A percentile compares a stretch with the other conserved stretches of the same genome.
Conservation (phyloP, 768 basidiomycete species). For the Coprinopsis sp. region DNA sequence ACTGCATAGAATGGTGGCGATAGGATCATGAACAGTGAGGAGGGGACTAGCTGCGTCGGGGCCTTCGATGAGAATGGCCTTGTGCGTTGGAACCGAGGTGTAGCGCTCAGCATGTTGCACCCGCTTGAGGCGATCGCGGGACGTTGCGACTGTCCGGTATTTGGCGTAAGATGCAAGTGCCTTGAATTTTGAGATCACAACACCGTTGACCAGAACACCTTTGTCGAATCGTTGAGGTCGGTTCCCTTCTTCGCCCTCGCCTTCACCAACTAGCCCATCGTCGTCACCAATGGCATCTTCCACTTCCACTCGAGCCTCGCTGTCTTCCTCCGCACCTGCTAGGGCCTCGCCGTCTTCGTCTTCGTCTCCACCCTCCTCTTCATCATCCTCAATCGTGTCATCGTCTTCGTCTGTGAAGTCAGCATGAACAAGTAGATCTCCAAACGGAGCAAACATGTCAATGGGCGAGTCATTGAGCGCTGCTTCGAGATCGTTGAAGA, state of each 20-base stretch:
- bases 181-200: not conserved
- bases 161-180: not conserved
- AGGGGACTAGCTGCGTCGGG: not conserved
- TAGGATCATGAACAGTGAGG: slow-evolving; percentile 13
- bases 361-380: too few species aligned
- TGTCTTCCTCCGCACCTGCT: not conserved
- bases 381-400: too few species aligned
- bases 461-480: too few species aligned
- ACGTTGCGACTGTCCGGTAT: not conserved
- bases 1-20: slow-evolving; percentile 12
- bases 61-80: not conserved
- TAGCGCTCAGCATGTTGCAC: not conserved
- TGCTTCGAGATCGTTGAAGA: too few species aligned
- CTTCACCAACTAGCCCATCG: not conserved
- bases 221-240: not conserved
- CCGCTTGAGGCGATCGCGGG: not conserved
- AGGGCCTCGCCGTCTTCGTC: too few species aligned
- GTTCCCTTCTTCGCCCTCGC: not conserved
- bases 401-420: too few species aligned
- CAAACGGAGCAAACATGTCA: too few species aligned
- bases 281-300: too few species aligned
- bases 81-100: not conserved
- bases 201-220: not conserved
- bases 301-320: not conserved
- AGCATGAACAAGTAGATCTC: too few species aligned